Evolutionary conservation across 2,329 filamentous ascomycete genomes (phyloP).

Genomic region (Bipolaris sorokiniana): DNA sequence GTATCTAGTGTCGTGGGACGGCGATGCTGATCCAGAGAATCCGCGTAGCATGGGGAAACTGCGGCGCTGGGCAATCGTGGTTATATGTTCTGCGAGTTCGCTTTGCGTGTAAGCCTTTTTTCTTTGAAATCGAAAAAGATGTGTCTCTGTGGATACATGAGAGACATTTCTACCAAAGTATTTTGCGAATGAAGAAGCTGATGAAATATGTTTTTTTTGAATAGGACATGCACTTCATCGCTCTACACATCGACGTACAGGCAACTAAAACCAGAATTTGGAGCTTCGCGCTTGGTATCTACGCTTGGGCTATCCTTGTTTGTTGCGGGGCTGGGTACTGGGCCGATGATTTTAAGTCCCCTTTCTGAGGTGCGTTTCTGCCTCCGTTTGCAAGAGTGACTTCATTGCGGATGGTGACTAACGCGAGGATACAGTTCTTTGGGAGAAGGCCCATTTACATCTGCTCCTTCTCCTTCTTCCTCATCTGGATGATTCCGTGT

Average conservation of each 20-base stretch:
- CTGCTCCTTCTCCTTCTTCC: slow-evolving; percentile 72
- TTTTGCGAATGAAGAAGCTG: no score
- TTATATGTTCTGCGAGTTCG: slow-evolving; percentile 74
- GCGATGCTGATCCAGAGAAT: slow-evolving; percentile 73
- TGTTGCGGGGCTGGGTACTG: slow-evolving; percentile 73
- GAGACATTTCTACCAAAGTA: no score
- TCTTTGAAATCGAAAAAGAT: no score
- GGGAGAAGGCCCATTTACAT: slow-evolving; percentile 83
- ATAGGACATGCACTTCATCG: slow-evolving; percentile 81
- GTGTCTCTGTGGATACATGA: no score
- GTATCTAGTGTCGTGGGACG: slow-evolving; percentile 78
- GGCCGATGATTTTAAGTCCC: slow-evolving; percentile 63
- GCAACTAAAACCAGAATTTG: slow-evolving; percentile 78
- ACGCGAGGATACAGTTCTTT: slow-evolving; percentile 65
- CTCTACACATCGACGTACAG: slow-evolving; percentile 84
- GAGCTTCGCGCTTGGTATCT: slow-evolving; percentile 71
- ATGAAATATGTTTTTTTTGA: no score
- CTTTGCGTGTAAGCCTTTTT: slow-evolving; percentile 76
- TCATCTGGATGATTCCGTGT: slow-evolving; percentile 81
- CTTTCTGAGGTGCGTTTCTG: slow-evolving; percentile 53
- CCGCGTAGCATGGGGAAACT: slow-evolving; percentile 70
- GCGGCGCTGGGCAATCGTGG: slow-evolving; percentile 81
- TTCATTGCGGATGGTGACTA: no score
- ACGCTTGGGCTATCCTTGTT: slow-evolving; percentile 83
- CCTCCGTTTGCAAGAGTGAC: not conserved